Evolutionary conservation across 768 basidiomycete species (phyloP).

Genomic region (Rhodotorula sphaerocarpa): DNA sequence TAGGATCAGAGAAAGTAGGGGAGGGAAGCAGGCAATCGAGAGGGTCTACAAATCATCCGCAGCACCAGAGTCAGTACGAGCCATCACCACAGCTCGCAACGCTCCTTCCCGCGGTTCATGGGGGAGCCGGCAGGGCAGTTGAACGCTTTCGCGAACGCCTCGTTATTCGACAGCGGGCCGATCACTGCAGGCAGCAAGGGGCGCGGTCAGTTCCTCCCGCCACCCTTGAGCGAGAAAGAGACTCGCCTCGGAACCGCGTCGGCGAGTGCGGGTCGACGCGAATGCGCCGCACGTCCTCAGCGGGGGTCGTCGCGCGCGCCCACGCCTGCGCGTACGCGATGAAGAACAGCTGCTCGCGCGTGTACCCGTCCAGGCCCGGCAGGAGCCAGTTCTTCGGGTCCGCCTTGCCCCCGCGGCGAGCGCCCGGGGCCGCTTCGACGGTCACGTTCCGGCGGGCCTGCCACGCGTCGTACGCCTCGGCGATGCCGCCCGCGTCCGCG

Average conservation of each 20-base stretch:
- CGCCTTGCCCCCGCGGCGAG: neutral
- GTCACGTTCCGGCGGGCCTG: conserved; percentile 44
- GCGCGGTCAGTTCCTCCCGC: neutral
- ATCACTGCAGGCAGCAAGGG: conserved; percentile 5
- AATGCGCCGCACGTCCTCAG: conserved; percentile 27
- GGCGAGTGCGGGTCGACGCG: conserved; percentile 33
- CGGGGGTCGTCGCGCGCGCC: conserved; percentile 33
- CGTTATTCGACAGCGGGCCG: conserved; percentile 36
- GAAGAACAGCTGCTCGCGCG: conserved; percentile 39
- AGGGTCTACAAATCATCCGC: no score
- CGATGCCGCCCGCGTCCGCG: conserved; percentile 65
- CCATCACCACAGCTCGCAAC: conserved; percentile 33
- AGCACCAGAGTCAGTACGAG: no score
- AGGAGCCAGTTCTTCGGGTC: conserved; percentile 32
- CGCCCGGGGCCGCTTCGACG: no score
- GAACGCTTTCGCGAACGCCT: conserved; percentile 35
- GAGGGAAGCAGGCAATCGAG: no score
- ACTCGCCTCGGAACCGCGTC: conserved; percentile 21
- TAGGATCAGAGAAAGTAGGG: no score
- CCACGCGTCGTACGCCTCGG: conserved; percentile 89
- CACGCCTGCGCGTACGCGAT: conserved; percentile 31
- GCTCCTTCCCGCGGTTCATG: conserved; percentile 32
- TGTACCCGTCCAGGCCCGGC: conserved; percentile 34
- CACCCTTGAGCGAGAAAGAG: no score
- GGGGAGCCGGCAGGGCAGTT: conserved; percentile 23